Evolutionary conservation across 768 basidiomycete species (phyloP).

Genomic region (Termitomyces sp.): DNA sequence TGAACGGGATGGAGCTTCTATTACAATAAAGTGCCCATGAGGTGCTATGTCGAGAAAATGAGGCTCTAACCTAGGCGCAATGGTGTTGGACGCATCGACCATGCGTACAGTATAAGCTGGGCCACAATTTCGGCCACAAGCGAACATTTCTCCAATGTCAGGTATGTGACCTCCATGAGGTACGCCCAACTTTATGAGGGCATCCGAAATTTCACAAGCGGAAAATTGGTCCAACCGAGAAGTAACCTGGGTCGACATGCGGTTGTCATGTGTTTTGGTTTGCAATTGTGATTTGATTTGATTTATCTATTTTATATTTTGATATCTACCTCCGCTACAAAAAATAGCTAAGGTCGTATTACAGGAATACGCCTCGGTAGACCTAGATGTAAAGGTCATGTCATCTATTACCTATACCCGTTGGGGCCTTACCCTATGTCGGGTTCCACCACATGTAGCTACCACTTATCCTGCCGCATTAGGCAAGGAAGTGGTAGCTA

Average conservation of each 20-base stretch:
- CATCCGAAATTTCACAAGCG: conserved; percentile 85
- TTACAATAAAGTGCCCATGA: conserved; percentile 60
- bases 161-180: conserved; percentile 76
- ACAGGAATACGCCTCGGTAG: too few species aligned
- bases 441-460: too few species aligned
- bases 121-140: conserved; percentile 46
- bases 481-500: too few species aligned
- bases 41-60: conserved; percentile 85
- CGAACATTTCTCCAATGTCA: conserved; percentile 59
- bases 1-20: conserved; percentile 68
- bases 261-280: too few species aligned
- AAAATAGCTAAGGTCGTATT: too few species aligned
- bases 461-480: too few species aligned
- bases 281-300: too few species aligned
- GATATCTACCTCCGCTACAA: too few species aligned
- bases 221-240: conserved; percentile 34
- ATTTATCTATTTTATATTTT: too few species aligned
- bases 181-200: conserved; percentile 72
- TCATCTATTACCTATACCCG: too few species aligned
- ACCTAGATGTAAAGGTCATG: too few species aligned
- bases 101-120: conserved; percentile 88
- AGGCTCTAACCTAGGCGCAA: conserved; percentile 54
- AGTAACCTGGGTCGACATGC: conserved; percentile 19
- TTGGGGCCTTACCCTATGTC: too few species aligned
- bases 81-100: conserved; percentile 52